Base-by-base conservation (phyloP, 1,139 yeast genomes). In the Eremothecium gossypii region DNA sequence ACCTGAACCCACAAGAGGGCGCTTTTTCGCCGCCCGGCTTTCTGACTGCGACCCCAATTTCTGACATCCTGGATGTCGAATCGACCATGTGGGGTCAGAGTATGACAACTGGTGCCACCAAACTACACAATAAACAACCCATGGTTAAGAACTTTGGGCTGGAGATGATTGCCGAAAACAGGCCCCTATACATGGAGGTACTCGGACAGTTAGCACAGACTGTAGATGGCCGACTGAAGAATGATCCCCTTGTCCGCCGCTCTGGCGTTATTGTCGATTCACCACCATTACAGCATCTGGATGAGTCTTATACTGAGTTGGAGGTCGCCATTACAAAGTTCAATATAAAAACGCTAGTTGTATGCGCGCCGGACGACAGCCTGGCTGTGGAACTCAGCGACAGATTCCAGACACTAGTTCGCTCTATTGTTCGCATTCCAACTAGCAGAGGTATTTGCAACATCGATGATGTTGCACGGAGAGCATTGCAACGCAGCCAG, bases 111-210 rank as follows among this genome's bases (percentile, higher is more conserved):
- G 97, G 97, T 20, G 84, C 93, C 1, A 76, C 93, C 1, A 65
- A 71, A 40, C 74, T 84, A 45, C 94, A 85, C 60, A 86, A 91
- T 11, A 85, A 86, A 58, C 94, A 85, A 58, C 97, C 97, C 0
- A 61, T 83, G 27, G 93, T 84, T 8, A 82, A 83, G 55, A 79
- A 74, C 54, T 86, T 71, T 61, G 98, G 98, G 0, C 71, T 81
- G 42, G 83, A 79, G 39, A 65, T 68, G 33, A 70, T 77, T 23
- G 53, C 65, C 2, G 79, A 77, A 11, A 87, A 87, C 60, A 55
- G 73, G 40, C 76, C 73, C 38, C 72, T 77, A 45, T 91, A 77
- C 63, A 73, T 74, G 46, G 68, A 73, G 44, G 71, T 73, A 38
- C 60, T 80, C 1, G 64, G 78, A 1, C 71, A 76, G 50, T 65